Evolutionary conservation across 2,329 filamentous ascomycete species (phyloP).

Genomic region (Biscogniauxia mediterranea): DNA sequence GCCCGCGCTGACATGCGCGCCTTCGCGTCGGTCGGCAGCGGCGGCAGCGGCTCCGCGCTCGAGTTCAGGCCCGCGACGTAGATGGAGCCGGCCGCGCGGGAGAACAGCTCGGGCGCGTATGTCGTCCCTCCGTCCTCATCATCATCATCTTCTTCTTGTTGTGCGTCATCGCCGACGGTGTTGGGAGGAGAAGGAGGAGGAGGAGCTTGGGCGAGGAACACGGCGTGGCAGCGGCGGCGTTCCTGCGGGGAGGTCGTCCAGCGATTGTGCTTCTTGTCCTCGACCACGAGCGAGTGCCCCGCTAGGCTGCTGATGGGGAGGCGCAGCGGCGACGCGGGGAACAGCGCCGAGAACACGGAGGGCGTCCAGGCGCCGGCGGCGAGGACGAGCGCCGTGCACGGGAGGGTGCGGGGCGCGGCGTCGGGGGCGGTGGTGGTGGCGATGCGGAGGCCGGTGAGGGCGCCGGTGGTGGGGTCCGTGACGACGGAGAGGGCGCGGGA

Average conservation of each 20-base stretch:
- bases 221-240: slow-evolving; percentile 66
- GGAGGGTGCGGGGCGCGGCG: slow-evolving; percentile 47
- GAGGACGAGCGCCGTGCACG: slow-evolving; percentile 65
- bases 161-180: no score
- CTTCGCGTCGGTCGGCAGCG: slow-evolving; percentile 47
- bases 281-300: slow-evolving; percentile 71
- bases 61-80: slow-evolving; percentile 74
- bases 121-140: no score
- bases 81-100: slow-evolving; percentile 63
- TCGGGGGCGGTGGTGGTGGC: slow-evolving; percentile 41
- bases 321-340: slow-evolving; percentile 50
- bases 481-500: slow-evolving; percentile 53
- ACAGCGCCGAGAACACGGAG: slow-evolving; percentile 62
- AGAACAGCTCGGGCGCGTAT: slow-evolving; percentile 72
- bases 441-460: slow-evolving; percentile 53
- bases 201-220: slow-evolving; percentile 62
- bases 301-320: slow-evolving; percentile 63
- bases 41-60: slow-evolving; percentile 57
- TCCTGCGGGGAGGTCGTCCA: no score
- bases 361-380: slow-evolving; percentile 71
- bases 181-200: no score
- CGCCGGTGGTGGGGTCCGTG: slow-evolving; percentile 44
- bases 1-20: slow-evolving; percentile 40
- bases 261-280: no score
- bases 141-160: no score